Evolutionary conservation across 208 protist species (phyloP).

Genomic region (Trypanosoma theileri): DNA sequence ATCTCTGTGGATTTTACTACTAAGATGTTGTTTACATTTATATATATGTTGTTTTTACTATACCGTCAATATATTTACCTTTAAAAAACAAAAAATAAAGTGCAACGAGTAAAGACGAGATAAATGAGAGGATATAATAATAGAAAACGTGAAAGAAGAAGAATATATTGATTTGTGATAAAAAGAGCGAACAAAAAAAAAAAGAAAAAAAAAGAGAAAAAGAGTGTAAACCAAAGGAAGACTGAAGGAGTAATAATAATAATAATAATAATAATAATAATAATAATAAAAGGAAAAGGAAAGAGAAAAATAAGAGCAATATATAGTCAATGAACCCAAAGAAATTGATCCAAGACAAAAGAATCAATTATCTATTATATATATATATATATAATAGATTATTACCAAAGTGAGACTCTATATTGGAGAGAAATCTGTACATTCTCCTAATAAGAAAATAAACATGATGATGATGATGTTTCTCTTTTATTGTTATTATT

Average conservation of each 20-base stretch:
- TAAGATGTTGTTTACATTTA: neutral
- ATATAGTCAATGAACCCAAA: neutral
- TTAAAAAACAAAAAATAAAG: neutral
- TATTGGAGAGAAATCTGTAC: too few species aligned
- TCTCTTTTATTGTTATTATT: too few species aligned
- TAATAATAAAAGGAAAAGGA: neutral
- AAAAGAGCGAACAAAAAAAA: conserved; percentile 1
- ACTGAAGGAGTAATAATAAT: neutral
- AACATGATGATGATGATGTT: too few species aligned
- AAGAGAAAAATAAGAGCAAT: neutral
- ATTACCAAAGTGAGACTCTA: too few species aligned
- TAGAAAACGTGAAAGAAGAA: conserved; percentile 1
- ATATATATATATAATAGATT: too few species aligned
- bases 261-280: conserved; percentile 1
- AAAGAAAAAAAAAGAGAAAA: conserved; percentile 2
- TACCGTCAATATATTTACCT: neutral
- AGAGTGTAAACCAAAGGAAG: neutral
- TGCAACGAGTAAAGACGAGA: neutral
- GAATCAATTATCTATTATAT: too few species aligned
- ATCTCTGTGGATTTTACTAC: too few species aligned
- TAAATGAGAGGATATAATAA: neutral
- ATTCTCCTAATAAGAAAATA: too few species aligned
- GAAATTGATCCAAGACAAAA: too few species aligned
- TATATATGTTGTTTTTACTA: neutral
- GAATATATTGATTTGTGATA: neutral